Conservation (phyloP, 202 grass and related monocot genomes). For the Setaria italica region DNA sequence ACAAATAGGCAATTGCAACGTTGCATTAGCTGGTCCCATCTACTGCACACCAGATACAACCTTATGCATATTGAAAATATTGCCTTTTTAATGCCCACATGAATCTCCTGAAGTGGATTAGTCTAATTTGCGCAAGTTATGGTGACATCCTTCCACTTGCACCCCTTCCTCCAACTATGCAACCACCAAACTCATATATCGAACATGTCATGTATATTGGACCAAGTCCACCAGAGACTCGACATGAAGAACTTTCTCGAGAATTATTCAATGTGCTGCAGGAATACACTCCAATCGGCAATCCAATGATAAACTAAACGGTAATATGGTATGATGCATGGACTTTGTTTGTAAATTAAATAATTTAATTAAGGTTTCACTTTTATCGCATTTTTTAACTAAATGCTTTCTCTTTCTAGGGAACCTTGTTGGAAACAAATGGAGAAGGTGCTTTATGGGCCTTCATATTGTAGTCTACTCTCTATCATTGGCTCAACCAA, state of each 20-base stretch:
- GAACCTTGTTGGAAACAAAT: no score
- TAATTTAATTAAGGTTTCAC: no score
- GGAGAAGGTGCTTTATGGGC: no score
- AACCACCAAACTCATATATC: neutral
- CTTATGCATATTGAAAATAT: neutral
- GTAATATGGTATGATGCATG: no score
- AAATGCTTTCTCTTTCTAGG: no score
- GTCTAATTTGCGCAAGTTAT: neutral
- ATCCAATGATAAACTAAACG: neutral
- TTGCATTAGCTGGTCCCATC: no score
- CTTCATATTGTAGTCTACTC: no score
- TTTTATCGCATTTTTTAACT: no score
- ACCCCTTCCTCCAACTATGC: neutral
- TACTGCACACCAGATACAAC: no score
- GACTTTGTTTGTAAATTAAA: no score
- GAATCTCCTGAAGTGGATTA: neutral
- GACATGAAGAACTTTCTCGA: neutral
- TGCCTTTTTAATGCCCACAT: neutral
- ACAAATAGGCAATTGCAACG: no score
- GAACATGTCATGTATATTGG: neutral
- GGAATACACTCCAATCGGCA: neutral
- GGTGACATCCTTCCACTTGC: conserved; percentile 17
- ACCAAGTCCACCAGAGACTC: neutral
- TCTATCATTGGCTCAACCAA: no score
- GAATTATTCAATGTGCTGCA: neutral